Base-by-base conservation (phyloP, 2,329 filamentous ascomycete species). In the Nemania diffusa region DNA sequence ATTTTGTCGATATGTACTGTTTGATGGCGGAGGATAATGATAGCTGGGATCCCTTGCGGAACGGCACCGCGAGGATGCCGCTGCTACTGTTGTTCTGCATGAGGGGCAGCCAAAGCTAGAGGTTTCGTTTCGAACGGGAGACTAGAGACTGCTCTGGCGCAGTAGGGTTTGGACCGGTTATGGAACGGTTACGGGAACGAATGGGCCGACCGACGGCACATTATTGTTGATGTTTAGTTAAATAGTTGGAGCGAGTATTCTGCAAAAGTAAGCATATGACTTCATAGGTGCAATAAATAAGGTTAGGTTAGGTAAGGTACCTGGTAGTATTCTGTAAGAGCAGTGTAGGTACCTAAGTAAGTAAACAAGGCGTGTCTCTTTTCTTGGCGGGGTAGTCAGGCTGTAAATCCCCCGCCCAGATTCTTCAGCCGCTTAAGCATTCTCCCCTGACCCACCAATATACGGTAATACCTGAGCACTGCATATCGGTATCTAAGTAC, bases 1-100 rank as follows among this genome's bases (percentile, higher is more conserved):
- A 98, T 85, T 98, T 97, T 80, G 89, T 91, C 69, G 94, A 97
- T 76, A 99, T 98, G 83, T 99, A 98, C 78, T 96, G 91, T 71
- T 92, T 93, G 78, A 99, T 94, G 57, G 94, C 92, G 68, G 88
- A 85, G 62, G 92, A 91, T 69, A 98, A 87, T 66, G 91, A 91
- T 46, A 97, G 85, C 64, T 91, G 86, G 71, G 92, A 89, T 58
- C 94, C 95, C 77, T 91, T 92, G 74, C 95, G 93, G 81, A 98
- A 98, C 8, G 95, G 94, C 69, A 97, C 85, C 78, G 90, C 89
- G 63, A 97, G 87, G 70, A 92, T 89, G 78, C 90, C 91, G 72
- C 67, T 76, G 78, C 90, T 91, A 72, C 68, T 76, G 78, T 90
- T 91, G 73, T 68, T 77, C 68, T 77, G 75, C 76, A 78, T 77